Evolutionary conservation across 768 basidiomycete species (phyloP), one percentile per base, ranked within the genome.

Genomic region (Calocera cornea): DNA sequence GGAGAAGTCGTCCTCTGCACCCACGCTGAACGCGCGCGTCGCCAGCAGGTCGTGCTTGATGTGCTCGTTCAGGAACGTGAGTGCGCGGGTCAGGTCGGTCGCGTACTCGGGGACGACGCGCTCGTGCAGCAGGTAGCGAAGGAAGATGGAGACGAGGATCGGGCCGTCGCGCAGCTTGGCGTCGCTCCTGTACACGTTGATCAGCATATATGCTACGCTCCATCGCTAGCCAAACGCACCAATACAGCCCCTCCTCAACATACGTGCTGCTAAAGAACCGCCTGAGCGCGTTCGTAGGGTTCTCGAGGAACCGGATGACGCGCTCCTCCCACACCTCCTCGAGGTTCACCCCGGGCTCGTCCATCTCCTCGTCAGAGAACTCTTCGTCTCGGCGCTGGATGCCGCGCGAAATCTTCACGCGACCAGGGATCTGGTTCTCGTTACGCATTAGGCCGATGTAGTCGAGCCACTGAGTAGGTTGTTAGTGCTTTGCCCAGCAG

Each of bases 211-310:
- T n/a, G 2, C 22, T 27, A 66, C 66, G 64, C 41, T 34, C 7
- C 60, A 54, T 65, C 36, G n/a, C n/a, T n/a, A 33, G 69, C 19
- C 64, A 3, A 10, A 72, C 80, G n/a, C 68, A 88, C 89, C 86
- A 90, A 66, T 85, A 81, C 60, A 88, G 79, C 29, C 90, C 90
- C 67, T 84, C 83, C 66, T 84, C 82, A 38, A 83, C 80, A 77
- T 85, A 86, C 71, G 84, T 82, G 2, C 87, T 87, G 0, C 88
- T 87, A 68, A 92, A 78, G 75, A 90, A 92, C 22, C 89, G 79
- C 66, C 79, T 83, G 65, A 87, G 76, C 34, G 79, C 75, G 10
- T 73, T 75, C 70, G 85, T 87, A 0, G 90, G 87, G 66, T 88
- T 80, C 41, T 80, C 76, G 68, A 92, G 76, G 74, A 92, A 92